Conservation (phyloP, 2,329 filamentous ascomycete genomes). For the Fusarium penzigii region DNA sequence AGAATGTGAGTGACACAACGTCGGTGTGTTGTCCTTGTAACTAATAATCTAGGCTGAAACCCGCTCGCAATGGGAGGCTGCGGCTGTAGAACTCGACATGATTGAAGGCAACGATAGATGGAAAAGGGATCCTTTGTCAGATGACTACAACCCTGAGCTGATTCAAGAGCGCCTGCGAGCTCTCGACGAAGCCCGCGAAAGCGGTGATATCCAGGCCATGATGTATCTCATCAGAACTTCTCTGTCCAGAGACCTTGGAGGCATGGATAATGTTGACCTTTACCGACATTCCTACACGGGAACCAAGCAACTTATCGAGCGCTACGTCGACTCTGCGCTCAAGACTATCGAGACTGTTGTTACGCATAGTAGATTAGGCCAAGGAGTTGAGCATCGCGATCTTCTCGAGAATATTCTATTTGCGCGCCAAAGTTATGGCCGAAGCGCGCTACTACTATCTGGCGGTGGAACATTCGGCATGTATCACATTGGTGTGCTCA, state of each 20-base stretch:
- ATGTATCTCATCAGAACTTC: slow-evolving; percentile 79
- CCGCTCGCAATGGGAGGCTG: slow-evolving; percentile 71
- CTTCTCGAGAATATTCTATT: slow-evolving; percentile 69
- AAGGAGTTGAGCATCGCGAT: slow-evolving; percentile 58
- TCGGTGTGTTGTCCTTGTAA: not conserved
- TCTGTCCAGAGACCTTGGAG: slow-evolving; percentile 77
- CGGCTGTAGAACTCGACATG: slow-evolving; percentile 74
- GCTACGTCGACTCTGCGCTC: slow-evolving; percentile 79
- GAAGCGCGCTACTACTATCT: slow-evolving; percentile 79
- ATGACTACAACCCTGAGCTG: slow-evolving; percentile 71
- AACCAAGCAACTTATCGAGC: slow-evolving; percentile 84
- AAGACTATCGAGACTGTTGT: slow-evolving; percentile 73
- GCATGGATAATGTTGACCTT: slow-evolving; percentile 79
- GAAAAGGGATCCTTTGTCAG: slow-evolving; percentile 66
- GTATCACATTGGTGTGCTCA: slow-evolving; percentile 87
- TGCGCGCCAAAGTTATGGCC: slow-evolving; percentile 78
- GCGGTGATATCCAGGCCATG: slow-evolving; percentile 74
- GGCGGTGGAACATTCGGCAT: slow-evolving; percentile 90
- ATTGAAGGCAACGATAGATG: slow-evolving; percentile 80
- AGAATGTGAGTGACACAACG: slow-evolving; percentile 54
- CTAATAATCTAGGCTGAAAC: slow-evolving; percentile 58
- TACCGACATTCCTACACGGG: slow-evolving; percentile 85
- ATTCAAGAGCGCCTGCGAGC: slow-evolving; percentile 70
- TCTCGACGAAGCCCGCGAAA: slow-evolving; percentile 72
- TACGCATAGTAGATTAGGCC: slow-evolving; percentile 54